phyloP scores from a whole-genome alignment of 2,329 filamentous ascomycete species.

The Stachybotrys chartarum region DNA sequence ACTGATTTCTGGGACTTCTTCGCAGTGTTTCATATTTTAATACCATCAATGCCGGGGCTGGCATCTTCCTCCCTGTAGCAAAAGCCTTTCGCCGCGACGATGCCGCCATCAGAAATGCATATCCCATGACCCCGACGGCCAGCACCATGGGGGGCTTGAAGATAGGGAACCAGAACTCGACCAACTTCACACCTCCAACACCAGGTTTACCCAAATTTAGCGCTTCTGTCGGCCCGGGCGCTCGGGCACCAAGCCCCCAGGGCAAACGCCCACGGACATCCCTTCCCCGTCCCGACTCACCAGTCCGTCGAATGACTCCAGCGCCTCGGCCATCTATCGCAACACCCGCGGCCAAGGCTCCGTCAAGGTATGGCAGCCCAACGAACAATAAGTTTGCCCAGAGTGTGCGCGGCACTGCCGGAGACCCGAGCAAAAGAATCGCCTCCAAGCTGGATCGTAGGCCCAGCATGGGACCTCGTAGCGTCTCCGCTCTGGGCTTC shows the following conservation, averaged over 20 bases:
- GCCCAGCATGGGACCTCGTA: constrained; percentile 47
- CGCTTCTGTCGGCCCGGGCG: constrained; percentile 72
- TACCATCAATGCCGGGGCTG: constrained; percentile 70
- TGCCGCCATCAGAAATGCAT: constrained; percentile 43
- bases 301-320: constrained; percentile 61
- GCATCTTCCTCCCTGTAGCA: constrained; percentile 85
- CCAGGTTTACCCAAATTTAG: constrained; percentile 72
- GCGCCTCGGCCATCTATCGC: constrained; percentile 48
- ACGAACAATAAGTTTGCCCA: constrained; percentile 56
- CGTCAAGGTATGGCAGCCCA: constrained; percentile 28
- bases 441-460: constrained; percentile 37
- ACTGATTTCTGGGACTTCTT: neutral
- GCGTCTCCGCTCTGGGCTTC: constrained; percentile 44
- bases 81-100: constrained; percentile 67
- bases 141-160: constrained; percentile 49
- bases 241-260: constrained; percentile 61
- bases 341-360: constrained; percentile 38
- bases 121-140: constrained; percentile 63
- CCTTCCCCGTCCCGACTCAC: constrained; percentile 82
- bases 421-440: constrained; percentile 53
- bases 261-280: constrained; percentile 69
- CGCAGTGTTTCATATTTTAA: constrained; percentile 68
- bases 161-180: constrained; percentile 48
- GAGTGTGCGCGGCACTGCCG: constrained; percentile 53
- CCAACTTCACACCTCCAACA: constrained; percentile 56